Conservation (phyloP, 2,329 filamentous ascomycete genomes). For the Zasmidium citrigriseum region DNA sequence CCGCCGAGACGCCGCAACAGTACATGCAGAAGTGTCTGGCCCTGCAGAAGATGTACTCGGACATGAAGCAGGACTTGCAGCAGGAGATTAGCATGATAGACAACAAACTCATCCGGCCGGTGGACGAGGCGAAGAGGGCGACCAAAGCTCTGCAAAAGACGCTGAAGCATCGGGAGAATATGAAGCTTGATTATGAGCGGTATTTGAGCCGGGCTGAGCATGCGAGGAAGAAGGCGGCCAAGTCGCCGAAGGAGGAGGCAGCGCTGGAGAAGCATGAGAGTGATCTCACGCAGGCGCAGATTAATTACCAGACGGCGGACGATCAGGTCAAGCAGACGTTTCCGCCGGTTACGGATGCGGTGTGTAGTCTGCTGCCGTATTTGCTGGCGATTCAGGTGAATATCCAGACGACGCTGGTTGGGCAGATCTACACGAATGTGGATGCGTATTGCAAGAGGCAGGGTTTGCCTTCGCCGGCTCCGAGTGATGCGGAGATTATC, state of each 20-base stretch:
- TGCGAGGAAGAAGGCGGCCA: slow-evolving; percentile 68
- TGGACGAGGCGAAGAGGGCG: slow-evolving; percentile 66
- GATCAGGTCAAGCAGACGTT: slow-evolving; percentile 70
- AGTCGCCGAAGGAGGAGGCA: slow-evolving; percentile 72
- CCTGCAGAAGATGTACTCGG: slow-evolving; percentile 67
- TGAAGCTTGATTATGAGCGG: slow-evolving; percentile 78
- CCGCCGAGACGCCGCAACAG: slow-evolving; percentile 61
- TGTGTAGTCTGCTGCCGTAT: slow-evolving; percentile 73
- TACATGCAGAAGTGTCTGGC: slow-evolving; percentile 66
- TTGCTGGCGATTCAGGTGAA: slow-evolving; percentile 70
- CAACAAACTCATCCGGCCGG: slow-evolving; percentile 67
- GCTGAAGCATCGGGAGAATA: slow-evolving; percentile 83
- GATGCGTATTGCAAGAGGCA: slow-evolving; percentile 71
- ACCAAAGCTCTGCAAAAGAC: slow-evolving; percentile 75
- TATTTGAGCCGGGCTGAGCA: slow-evolving; percentile 71
- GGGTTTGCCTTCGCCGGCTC: slow-evolving; percentile 69
- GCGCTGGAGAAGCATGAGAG: slow-evolving; percentile 70
- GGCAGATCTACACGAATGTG: slow-evolving; percentile 74
- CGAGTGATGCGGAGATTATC: slow-evolving; percentile 71
- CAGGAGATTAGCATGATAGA: slow-evolving; percentile 74
- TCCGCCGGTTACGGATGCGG: slow-evolving; percentile 69
- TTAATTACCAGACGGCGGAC: slow-evolving; percentile 73
- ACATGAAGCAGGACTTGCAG: slow-evolving; percentile 69
- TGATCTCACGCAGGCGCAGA: slow-evolving; percentile 65
- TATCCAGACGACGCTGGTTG: slow-evolving; percentile 76